Conservation (phyloP, 441 rosid species). For the Cnidoscolus chayamansa region DNA sequence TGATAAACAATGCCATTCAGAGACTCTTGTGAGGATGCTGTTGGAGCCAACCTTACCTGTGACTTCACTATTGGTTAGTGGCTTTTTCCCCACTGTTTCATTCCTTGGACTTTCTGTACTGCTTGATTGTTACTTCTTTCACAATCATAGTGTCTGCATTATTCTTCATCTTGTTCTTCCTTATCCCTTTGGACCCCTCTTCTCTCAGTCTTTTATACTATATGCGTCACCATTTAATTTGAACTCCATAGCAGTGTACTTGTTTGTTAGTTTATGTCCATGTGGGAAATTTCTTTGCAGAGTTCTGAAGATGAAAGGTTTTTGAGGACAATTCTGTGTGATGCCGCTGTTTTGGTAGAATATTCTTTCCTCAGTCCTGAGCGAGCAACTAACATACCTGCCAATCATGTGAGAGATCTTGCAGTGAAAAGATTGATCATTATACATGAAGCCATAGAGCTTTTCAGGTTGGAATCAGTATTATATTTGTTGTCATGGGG, state of each 20-base stretch:
- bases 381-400: slow-evolving; percentile 25
- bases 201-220: too few species aligned
- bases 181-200: too few species aligned
- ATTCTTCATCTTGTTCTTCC: too few species aligned
- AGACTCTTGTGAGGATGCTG: slow-evolving; percentile 45
- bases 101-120: neutral
- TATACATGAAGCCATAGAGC: slow-evolving; percentile 47
- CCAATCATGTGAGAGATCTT: slow-evolving; percentile 33
- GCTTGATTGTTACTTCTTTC: too few species aligned
- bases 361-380: slow-evolving; percentile 40
- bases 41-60: slow-evolving; percentile 41
- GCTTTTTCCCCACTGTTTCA: neutral
- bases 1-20: slow-evolving; percentile 30
- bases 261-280: neutral
- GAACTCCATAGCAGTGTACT: too few species aligned
- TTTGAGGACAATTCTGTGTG: slow-evolving; percentile 41
- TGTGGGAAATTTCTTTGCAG: slow-evolving; percentile 32
- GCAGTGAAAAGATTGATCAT: slow-evolving; percentile 43
- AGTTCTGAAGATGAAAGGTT: slow-evolving; percentile 33
- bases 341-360: slow-evolving; percentile 46
- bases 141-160: too few species aligned
- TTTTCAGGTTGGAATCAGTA: slow-evolving; percentile 34
- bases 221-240: too few species aligned
- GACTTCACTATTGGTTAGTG: slow-evolving; percentile 43
- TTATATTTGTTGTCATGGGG: too few species aligned